These are phyloP conservation scores for Arthrobotrys musiformis DNA, from an alignment of 2,329 filamentous ascomycete genomes.

Conservation along the genomic window DNA sequence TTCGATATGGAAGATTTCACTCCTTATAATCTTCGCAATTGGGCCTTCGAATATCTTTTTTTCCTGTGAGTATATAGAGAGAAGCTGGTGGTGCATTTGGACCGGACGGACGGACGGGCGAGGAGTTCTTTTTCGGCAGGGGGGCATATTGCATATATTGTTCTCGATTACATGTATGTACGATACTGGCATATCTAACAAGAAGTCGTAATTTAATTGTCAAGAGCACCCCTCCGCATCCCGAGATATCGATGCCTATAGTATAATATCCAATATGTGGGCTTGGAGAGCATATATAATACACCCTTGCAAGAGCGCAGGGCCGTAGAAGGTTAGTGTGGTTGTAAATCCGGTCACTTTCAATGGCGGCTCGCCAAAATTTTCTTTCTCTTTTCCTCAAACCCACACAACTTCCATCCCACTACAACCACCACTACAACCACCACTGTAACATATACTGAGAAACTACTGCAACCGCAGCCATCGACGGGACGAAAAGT, in stretches of 20 bases:
- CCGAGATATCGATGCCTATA: too few species aligned
- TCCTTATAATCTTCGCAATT: not conserved
- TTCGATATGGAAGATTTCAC: not conserved
- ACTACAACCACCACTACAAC: not conserved
- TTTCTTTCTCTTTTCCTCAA: constrained; percentile 28
- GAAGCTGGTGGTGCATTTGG: not conserved
- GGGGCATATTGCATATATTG: not conserved
- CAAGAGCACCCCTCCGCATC: too few species aligned
- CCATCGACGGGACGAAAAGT: not conserved
- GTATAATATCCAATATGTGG: not conserved
- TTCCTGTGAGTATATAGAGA: not conserved
- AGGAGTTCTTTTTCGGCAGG: not conserved
- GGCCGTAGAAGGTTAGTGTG: constrained; percentile 4
- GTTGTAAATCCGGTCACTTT: constrained; percentile 3
- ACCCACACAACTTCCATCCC: constrained; percentile 5
- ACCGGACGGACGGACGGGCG: too few species aligned
- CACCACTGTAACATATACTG: not conserved
- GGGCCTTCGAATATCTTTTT: not conserved
- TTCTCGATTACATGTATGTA: too few species aligned
- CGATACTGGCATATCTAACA: not conserved
- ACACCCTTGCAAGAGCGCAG: constrained; percentile 6
- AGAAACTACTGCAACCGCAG: too few species aligned
- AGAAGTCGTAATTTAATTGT: not conserved
- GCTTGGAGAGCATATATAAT: not conserved
- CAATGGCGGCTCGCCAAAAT: constrained; percentile 38